Conservation (phyloP, 495 filamentous ascomycete genomes). For the Penicillium mononematosum region DNA sequence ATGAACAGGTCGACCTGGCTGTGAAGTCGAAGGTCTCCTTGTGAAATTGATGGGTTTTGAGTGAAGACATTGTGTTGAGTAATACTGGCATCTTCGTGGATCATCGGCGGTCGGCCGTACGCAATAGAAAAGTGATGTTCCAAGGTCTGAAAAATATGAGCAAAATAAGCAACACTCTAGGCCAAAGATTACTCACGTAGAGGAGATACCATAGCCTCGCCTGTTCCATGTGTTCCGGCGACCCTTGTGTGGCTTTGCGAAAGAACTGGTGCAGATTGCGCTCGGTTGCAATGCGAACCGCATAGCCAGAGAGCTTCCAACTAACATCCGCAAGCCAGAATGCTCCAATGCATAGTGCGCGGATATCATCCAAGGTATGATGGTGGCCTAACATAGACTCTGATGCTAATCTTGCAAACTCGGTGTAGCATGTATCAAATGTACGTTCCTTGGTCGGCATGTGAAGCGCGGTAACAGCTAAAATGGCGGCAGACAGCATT, state of each 20-base stretch:
- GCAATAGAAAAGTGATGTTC: constrained; percentile 58
- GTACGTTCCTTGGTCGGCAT: constrained; percentile 46
- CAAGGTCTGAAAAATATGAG: constrained; percentile 39
- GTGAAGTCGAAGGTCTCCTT: constrained; percentile 53
- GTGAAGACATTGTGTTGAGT: constrained; percentile 51
- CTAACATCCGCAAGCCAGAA: constrained; percentile 57
- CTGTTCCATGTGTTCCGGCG: constrained; percentile 46
- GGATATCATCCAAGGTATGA: constrained; percentile 52
- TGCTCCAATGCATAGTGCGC: constrained; percentile 52
- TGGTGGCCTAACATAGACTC: constrained; percentile 53
- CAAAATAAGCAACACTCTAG: not conserved
- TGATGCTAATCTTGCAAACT: constrained; percentile 52
- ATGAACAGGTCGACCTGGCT: constrained; percentile 60
- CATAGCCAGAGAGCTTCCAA: constrained; percentile 57
- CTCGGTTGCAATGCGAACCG: constrained; percentile 57
- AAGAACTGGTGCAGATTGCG: constrained; percentile 51
- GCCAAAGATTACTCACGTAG: constrained; percentile 40
- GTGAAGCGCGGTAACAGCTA: constrained; percentile 54
- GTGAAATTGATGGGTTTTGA: constrained; percentile 41
- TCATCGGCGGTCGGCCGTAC: constrained; percentile 55
- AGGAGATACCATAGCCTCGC: constrained; percentile 53
- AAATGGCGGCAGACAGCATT: constrained; percentile 50
- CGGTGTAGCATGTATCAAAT: constrained; percentile 51
- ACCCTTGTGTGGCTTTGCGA: constrained; percentile 48
- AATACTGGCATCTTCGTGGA: constrained; percentile 54